These are phyloP conservation scores for Aspergillus sp. DNA, from an alignment of 2,329 filamentous ascomycete species.

Conservation along the genomic window DNA sequence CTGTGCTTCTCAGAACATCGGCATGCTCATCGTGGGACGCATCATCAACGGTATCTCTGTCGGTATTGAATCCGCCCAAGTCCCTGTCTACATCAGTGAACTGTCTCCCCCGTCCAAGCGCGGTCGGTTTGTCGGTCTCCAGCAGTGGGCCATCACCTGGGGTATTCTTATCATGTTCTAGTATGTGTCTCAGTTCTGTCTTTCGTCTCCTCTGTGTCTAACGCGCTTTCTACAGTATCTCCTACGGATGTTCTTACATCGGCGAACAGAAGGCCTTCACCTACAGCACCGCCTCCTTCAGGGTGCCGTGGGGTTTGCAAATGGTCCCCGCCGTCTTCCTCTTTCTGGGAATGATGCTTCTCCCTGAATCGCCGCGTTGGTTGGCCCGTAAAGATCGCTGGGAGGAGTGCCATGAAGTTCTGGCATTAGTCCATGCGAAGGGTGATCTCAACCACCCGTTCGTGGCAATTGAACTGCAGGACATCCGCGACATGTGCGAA, in stretches of 20 bases:
- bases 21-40: conserved; percentile 68
- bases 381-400: conserved; percentile 62
- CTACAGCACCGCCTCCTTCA: conserved; percentile 54
- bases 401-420: conserved; percentile 51
- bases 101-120: conserved; percentile 57
- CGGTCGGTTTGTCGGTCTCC: conserved; percentile 66
- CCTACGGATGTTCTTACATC: conserved; percentile 61
- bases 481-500: conserved; percentile 71
- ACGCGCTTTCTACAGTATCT: conserved; percentile 44
- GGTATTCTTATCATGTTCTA: conserved; percentile 70
- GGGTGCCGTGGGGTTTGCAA: conserved; percentile 65
- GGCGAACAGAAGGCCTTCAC: conserved; percentile 34
- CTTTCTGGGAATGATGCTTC: conserved; percentile 52
- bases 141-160: conserved; percentile 75
- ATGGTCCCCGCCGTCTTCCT: conserved; percentile 61
- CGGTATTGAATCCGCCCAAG: conserved; percentile 69
- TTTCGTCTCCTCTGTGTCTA: not conserved
- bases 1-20: conserved; percentile 60
- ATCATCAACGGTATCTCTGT: conserved; percentile 70
- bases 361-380: conserved; percentile 63
- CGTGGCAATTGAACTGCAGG: conserved; percentile 65
- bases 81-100: conserved; percentile 71
- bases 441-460: conserved; percentile 65
- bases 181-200: conserved; percentile 26
- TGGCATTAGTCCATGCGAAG: conserved; percentile 61